phyloP scores from a whole-genome alignment of 208 protist species.

The Balamuthia mandrillaris region DNA sequence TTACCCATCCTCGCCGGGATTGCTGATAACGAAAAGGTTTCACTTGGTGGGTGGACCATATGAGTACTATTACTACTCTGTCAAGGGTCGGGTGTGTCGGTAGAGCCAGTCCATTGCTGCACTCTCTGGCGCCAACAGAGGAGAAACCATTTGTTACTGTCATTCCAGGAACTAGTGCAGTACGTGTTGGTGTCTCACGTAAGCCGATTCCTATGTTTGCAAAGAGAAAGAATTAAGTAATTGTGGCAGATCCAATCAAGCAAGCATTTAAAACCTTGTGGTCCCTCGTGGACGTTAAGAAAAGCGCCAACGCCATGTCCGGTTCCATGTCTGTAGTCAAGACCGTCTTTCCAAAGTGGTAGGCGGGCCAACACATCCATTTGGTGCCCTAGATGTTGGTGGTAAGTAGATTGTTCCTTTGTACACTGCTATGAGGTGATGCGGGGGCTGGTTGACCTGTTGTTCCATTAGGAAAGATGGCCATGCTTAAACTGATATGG shows the following conservation, averaged over 20 bases:
- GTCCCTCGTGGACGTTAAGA: constrained; percentile 92
- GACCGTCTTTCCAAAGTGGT: constrained; percentile 84
- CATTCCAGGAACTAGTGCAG: constrained; percentile 55
- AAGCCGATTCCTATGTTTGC: constrained; percentile 19
- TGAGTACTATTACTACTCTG: too few species aligned
- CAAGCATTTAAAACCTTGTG: not conserved
- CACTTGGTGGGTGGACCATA: too few species aligned
- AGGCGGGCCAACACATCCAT: constrained; percentile 85
- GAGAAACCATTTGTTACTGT: constrained; percentile 57
- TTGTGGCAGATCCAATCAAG: not conserved
- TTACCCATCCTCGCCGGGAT: too few species aligned
- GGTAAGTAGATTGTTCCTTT: not conserved
- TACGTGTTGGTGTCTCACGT: not conserved
- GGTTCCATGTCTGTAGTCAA: constrained; percentile 93
- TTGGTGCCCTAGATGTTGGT: constrained; percentile 59
- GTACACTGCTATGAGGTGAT: not conserved
- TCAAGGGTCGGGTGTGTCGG: too few species aligned
- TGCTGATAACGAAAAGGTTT: too few species aligned
- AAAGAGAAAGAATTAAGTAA: not conserved
- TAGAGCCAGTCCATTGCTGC: too few species aligned
- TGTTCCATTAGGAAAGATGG: constrained; percentile 82
- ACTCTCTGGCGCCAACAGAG: too few species aligned
- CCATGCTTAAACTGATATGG: constrained; percentile 80
- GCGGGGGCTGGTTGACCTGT: not conserved
- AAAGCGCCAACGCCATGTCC: constrained; percentile 95